Evolutionary conservation across 768 basidiomycete species (phyloP).

Genomic region (Suillus subaureus): DNA sequence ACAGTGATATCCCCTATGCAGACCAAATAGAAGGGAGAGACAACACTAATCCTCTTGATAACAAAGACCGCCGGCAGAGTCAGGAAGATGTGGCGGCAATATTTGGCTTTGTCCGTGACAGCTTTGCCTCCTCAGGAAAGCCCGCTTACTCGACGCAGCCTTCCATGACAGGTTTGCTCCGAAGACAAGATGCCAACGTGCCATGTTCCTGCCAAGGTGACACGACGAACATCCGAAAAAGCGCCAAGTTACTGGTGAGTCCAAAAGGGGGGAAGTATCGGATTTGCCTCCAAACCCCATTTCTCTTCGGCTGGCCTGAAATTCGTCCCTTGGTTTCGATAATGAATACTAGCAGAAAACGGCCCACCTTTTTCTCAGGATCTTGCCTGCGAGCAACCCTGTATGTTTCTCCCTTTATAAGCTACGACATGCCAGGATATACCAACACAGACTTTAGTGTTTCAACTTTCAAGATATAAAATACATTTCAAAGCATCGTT

Average conservation of each 20-base stretch:
- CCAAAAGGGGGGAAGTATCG: background rate
- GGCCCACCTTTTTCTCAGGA: background rate
- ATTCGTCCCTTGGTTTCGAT: background rate
- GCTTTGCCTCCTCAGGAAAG: background rate
- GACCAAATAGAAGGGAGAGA: background rate
- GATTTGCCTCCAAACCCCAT: background rate
- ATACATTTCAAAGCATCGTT: background rate
- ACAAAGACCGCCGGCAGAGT: background rate
- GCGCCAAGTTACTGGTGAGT: background rate
- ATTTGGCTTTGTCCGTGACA: no score
- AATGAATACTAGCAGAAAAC: background rate
- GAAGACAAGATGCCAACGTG: slow-evolving; percentile 11
- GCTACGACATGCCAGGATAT: background rate
- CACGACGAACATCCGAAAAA: slow-evolving; percentile 17
- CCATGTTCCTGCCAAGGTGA: slow-evolving; percentile 29
- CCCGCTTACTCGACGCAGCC: slow-evolving; percentile 17
- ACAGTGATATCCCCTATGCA: background rate
- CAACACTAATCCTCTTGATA: slow-evolving; percentile 1
- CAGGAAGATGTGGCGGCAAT: background rate
- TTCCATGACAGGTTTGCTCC: background rate
- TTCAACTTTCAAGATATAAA: background rate
- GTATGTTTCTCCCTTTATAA: background rate
- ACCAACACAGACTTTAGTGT: background rate
- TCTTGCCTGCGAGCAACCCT: background rate
- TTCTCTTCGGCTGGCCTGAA: background rate